Evolutionary conservation across 2,329 filamentous ascomycete species (phyloP).

Genomic region (Venturia asperata): DNA sequence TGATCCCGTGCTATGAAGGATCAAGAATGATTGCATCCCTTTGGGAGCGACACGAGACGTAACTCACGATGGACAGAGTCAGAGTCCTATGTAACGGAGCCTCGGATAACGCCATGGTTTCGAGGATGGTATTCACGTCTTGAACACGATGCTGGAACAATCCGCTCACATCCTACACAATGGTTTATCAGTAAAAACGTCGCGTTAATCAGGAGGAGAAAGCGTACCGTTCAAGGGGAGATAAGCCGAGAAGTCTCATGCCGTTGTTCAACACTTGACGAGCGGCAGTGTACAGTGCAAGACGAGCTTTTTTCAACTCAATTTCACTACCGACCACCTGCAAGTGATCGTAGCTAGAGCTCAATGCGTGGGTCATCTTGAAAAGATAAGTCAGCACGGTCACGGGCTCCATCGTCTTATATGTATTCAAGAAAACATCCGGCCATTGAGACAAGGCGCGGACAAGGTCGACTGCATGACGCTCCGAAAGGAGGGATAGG

Average conservation of each 20-base stretch:
- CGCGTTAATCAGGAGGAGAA: not conserved
- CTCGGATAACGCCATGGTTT: not conserved
- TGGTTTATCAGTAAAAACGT: not conserved
- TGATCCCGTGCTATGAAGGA: not conserved
- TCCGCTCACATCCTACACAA: not conserved
- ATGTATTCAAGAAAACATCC: constrained; percentile 73
- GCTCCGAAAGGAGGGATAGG: constrained; percentile 60
- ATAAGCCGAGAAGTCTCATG: constrained; percentile 73
- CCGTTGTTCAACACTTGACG: constrained; percentile 72
- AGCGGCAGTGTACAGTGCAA: constrained; percentile 71
- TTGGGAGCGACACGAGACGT: not conserved
- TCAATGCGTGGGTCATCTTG: constrained; percentile 77
- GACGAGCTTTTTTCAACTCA: constrained; percentile 62
- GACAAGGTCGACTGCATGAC: constrained; percentile 65
- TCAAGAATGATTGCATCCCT: not conserved
- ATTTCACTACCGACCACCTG: constrained; percentile 73
- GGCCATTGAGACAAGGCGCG: constrained; percentile 77
- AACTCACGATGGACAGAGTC: not conserved
- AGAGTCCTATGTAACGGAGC: not conserved
- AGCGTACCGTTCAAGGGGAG: constrained; percentile 59
- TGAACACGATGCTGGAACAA: not conserved
- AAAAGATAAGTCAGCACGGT: constrained; percentile 68
- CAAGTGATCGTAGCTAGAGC: constrained; percentile 73
- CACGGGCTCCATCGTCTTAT: constrained; percentile 73
- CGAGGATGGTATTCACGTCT: not conserved